Evolutionary conservation across 371 early-diverging fungal genomes (phyloP).

Genomic region (Furculomyces boomerangus): DNA sequence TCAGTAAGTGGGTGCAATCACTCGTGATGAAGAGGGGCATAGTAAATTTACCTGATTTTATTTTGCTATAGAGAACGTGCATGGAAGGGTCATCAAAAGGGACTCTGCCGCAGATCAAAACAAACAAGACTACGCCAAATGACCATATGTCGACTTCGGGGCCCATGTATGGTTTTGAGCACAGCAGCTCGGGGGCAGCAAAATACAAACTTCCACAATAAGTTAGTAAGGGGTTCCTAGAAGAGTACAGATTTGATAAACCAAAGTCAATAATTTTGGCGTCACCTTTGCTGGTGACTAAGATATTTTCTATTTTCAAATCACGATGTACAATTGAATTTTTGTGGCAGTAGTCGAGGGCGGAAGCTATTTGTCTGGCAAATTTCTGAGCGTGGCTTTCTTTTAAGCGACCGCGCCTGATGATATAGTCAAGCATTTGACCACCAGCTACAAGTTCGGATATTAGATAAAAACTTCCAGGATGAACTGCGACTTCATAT

Average conservation of each 20-base stretch:
- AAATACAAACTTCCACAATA: slow-evolving; percentile 91
- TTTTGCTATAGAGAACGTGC: slow-evolving; percentile 90
- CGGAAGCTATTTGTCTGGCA: slow-evolving; percentile 91
- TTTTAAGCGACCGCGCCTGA: slow-evolving; percentile 66
- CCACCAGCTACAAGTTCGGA: slow-evolving; percentile 93
- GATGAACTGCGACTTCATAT: slow-evolving; percentile 78
- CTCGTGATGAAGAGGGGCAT: slow-evolving; percentile 18
- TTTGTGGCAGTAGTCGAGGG: slow-evolving; percentile 80
- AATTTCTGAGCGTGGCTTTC: slow-evolving; percentile 78
- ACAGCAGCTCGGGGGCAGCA: slow-evolving; percentile 74
- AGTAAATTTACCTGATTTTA: slow-evolving; percentile 29
- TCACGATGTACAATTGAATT: slow-evolving; percentile 93
- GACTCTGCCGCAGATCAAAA: slow-evolving; percentile 81
- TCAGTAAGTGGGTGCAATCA: slow-evolving; percentile 15
- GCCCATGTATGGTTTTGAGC: slow-evolving; percentile 43
- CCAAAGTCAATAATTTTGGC: slow-evolving; percentile 92
- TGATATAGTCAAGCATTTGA: slow-evolving; percentile 88
- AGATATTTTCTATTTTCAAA: slow-evolving; percentile 88
- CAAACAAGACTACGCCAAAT: slow-evolving; percentile 93
- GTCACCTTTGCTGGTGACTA: slow-evolving; percentile 64
- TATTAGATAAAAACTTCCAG: slow-evolving; percentile 78
- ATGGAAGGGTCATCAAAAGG: slow-evolving; percentile 90
- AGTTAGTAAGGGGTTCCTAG: slow-evolving; percentile 62
- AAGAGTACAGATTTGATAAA: slow-evolving; percentile 76
- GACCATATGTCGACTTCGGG: slow-evolving; percentile 90